Conservation (phyloP, 441 rosid species). For the Populus hybrid region DNA sequence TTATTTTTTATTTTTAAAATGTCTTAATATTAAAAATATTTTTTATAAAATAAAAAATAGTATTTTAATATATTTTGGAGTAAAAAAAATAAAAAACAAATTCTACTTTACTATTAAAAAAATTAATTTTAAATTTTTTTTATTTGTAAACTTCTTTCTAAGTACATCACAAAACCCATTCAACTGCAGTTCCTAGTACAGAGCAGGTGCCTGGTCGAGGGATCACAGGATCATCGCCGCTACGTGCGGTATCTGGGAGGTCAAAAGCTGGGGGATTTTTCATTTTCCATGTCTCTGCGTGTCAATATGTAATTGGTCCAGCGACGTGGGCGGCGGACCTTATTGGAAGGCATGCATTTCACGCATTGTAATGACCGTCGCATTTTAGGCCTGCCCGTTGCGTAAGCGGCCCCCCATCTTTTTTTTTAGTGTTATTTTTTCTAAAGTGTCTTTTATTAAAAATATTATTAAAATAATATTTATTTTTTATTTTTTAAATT, state of each 20-base stretch:
- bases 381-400: conserved; percentile 12
- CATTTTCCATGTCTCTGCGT: neutral
- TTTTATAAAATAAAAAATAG: too few relatives aligned
- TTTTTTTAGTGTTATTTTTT: neutral
- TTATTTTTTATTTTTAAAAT: too few relatives aligned
- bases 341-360: neutral
- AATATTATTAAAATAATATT: too few relatives aligned
- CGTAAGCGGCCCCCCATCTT: conserved; percentile 25
- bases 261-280: conserved; percentile 8
- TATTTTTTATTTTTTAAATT: neutral
- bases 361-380: conserved; percentile 11
- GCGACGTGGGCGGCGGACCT: neutral
- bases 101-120: too few relatives aligned
- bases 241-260: conserved; percentile 34
- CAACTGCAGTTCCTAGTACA: neutral
- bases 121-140: neutral
- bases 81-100: too few relatives aligned
- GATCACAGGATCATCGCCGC: conserved; percentile 31
- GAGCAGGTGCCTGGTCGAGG: neutral
- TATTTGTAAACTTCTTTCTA: neutral
- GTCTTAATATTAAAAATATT: too few relatives aligned
- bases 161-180: neutral
- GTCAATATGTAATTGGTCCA: neutral
- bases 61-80: too few relatives aligned
- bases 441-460: too few relatives aligned